Evolutionary conservation across 441 rosid genomes (phyloP).

Genomic region (Brassica hybrid): DNA sequence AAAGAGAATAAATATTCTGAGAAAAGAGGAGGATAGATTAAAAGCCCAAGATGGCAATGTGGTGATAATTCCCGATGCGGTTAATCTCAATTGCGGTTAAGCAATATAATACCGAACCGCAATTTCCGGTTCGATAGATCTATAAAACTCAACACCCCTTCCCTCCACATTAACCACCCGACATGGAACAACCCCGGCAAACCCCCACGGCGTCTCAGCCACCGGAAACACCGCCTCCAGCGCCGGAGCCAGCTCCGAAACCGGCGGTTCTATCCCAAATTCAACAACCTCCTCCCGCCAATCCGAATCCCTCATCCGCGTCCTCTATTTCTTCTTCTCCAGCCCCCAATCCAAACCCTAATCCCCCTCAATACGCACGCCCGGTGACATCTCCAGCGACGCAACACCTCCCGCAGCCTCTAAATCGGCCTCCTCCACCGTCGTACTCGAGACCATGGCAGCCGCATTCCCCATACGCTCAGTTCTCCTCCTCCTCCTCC

Average conservation of each 20-base stretch:
- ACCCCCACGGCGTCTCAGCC: constrained; percentile 44
- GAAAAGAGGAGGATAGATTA: background rate
- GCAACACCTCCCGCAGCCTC: constrained; percentile 38
- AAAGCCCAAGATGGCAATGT: constrained; percentile 7
- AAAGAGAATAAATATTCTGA: background rate
- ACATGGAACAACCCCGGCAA: constrained; percentile 45
- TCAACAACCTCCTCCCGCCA: constrained; percentile 40
- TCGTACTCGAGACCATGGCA: constrained; percentile 74
- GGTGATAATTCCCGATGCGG: background rate
- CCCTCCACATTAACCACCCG: constrained; percentile 37
- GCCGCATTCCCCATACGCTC: constrained; percentile 53
- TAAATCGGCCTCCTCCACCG: constrained; percentile 45
- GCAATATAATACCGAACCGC: background rate
- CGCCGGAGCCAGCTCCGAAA: constrained; percentile 28
- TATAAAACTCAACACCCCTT: constrained; percentile 30
- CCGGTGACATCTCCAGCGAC: constrained; percentile 40
- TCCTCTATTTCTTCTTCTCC: constrained; percentile 29
- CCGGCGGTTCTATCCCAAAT: constrained; percentile 40
- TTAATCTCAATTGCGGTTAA: constrained; percentile 11
- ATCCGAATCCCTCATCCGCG: constrained; percentile 29
- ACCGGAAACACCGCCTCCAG: constrained; percentile 31
- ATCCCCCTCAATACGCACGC: constrained; percentile 41
- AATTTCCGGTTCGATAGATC: background rate
- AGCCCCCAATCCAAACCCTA: constrained; percentile 43
- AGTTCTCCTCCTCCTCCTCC: constrained; percentile 51